phyloP scores from a whole-genome alignment of 352 stramenopile genomes.

The Globisporangium carolinianum region DNA sequence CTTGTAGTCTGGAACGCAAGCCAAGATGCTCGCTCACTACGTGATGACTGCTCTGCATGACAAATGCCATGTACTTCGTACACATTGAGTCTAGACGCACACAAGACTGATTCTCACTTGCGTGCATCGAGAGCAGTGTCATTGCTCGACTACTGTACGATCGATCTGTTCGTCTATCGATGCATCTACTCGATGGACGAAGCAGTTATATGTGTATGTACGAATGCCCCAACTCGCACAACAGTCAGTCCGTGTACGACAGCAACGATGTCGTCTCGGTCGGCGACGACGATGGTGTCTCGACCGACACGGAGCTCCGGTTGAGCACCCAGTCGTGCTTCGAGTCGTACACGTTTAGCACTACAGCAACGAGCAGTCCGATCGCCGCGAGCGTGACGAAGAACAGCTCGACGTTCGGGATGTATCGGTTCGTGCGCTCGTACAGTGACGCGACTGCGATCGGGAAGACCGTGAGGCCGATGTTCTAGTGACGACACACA shows the following conservation, averaged over 20 bases:
- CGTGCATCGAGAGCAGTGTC: no score
- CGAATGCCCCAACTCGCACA: neutral
- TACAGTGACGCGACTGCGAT: slow-evolving; percentile 44
- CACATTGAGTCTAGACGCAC: no score
- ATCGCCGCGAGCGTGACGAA: slow-evolving; percentile 33
- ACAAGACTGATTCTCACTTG: no score
- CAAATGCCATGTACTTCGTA: no score
- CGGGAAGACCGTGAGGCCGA: slow-evolving; percentile 58
- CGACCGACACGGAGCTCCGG: neutral
- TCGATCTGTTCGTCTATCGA: no score
- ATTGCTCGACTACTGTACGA: no score
- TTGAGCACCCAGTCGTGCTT: slow-evolving; percentile 16
- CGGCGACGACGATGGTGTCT: neutral
- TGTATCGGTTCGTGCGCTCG: slow-evolving; percentile 23
- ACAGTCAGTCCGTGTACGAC: neutral
- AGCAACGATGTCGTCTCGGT: slow-evolving; percentile 6
- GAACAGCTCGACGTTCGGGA: slow-evolving; percentile 50
- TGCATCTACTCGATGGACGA: no score
- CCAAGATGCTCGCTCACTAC: no score
- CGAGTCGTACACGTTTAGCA: slow-evolving; percentile 91
- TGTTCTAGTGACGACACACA: slow-evolving; percentile 27
- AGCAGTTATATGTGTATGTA: slow-evolving; percentile 1
- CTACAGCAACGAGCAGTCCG: slow-evolving; percentile 28
- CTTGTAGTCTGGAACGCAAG: no score
- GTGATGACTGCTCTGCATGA: no score